Conservation (phyloP, 306 rosid species). For the cucumber (Cucumis sativus) region Cucumber_9930_V3 NC_026656.2:1641001-1641500, state of each 20-base stretch:
- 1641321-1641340: not conserved
- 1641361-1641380: not conserved
- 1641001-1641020: conserved; percentile 25
- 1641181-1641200: not conserved
- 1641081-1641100: conserved; percentile 31
- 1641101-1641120: conserved; percentile 51
- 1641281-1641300: not conserved
- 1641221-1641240: not conserved
- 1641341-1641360: not conserved
- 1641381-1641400: not conserved
- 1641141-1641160: not conserved
- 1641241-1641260: not conserved
- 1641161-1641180: not conserved
- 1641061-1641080: conserved; percentile 20
- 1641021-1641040: conserved; percentile 31
- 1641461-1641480: not conserved
- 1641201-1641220: not conserved
- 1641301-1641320: not conserved
- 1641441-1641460: not conserved
- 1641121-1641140: not conserved
- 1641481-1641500: not conserved
- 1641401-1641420: not conserved
- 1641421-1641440: not conserved
- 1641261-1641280: not conserved
- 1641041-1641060: conserved; percentile 21